Base-by-base conservation (phyloP, 345 rosid species). In the Zanthoxylum bungeanum region DNA sequence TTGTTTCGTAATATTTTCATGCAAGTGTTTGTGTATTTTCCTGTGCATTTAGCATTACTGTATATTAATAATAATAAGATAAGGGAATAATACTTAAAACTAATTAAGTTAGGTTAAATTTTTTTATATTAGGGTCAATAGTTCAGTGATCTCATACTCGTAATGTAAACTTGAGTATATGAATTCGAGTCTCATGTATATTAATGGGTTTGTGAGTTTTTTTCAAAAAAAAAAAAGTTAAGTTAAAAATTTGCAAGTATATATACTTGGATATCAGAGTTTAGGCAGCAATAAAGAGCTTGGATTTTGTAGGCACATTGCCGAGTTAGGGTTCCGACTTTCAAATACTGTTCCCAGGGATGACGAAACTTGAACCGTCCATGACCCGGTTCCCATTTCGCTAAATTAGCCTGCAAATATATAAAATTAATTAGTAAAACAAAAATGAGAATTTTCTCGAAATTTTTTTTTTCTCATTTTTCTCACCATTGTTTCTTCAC, bases 361-460 rank as follows among this genome's bases (percentile, higher is more conserved):
- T 86, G 86, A 6, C 74, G 39, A 30, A 80, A 86, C 40, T 37
- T 17, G 72, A 86, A 83, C 52, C 65, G 59, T 1, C 90, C 90
- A 51, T 81, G 90, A 39, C 71, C 1, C 3, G 87, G 93, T 63
- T 86, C 89, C 88, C 86, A 86, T 55, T 72, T 67, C 4, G 87
- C 86, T 12, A 80, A 75, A 70, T 76, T 78, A 2, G 87, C 82
- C 85, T 81, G 70, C 47, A 73, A 63, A 51, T 33, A 53, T 16
- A 33, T 1, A 0, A 50, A n/a, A 10, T 55, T 2, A 10, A 39
- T 21, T 7, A 49, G 12, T 58, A 46, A n/a, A n/a, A n/a, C n/a
- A n/a, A n/a, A n/a, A n/a, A n/a, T n/a, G n/a, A n/a, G n/a, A n/a
- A n/a, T n/a, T n/a, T n/a, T n/a, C n/a, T n/a, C n/a, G n/a, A n/a